A percentile compares a stretch with the other conserved stretches of the same genome.
These are phyloP conservation scores for Colletotrichum ledebouriae DNA, from an alignment of 2,329 filamentous ascomycete species.

Conservation along the genomic window DNA sequence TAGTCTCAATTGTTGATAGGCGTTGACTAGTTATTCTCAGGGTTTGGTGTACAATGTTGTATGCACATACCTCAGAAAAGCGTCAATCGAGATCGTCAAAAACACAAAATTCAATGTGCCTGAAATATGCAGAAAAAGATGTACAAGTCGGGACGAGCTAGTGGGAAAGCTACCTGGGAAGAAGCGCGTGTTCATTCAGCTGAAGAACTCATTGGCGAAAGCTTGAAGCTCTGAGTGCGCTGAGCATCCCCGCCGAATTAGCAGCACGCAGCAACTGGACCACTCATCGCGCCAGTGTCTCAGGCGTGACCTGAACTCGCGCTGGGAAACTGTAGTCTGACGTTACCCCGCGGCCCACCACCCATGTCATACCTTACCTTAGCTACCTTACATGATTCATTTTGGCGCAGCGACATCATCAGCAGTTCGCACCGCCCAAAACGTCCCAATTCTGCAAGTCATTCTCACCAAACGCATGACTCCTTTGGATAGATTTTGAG, in stretches of 20 bases:
- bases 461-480: not conserved
- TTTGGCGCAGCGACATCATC: constrained; percentile 36
- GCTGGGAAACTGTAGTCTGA: constrained; percentile 30
- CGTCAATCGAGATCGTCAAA: constrained; percentile 26
- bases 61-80: constrained; percentile 1
- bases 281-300: constrained; percentile 29
- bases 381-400: not conserved
- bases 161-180: constrained; percentile 4
- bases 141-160: not conserved
- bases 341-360: constrained; percentile 42
- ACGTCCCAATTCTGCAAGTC: constrained; percentile 6
- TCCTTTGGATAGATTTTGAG: not conserved
- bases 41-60: not conserved
- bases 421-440: constrained; percentile 31
- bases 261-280: constrained; percentile 7
- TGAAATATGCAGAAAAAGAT: constrained; percentile 8
- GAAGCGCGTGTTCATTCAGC: constrained; percentile 2
- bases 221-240: constrained; percentile 6
- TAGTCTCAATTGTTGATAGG: constrained; percentile 34
- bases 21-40: constrained; percentile 29
- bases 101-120: constrained; percentile 9
- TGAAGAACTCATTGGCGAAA: constrained; percentile 19
- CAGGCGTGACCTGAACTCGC: constrained; percentile 32
- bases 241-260: constrained; percentile 7
- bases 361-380: constrained; percentile 40